These are phyloP conservation scores for Candolleomyces eurysporus DNA, from an alignment of 768 basidiomycete genomes.

Conservation along the genomic window DNA sequence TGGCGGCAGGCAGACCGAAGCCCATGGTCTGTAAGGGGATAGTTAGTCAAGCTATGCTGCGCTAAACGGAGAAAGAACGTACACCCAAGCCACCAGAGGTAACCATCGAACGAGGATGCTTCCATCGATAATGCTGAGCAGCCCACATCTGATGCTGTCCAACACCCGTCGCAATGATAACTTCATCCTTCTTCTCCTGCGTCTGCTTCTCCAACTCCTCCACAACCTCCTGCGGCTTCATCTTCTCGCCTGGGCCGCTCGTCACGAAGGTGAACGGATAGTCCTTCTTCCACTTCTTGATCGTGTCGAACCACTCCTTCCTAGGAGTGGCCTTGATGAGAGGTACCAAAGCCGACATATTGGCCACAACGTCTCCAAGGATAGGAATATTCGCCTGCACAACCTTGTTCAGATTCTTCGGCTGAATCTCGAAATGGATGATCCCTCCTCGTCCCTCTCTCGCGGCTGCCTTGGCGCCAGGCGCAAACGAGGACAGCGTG, in stretches of 20 bases:
- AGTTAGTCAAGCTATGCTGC: slow-evolving; percentile 4
- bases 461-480: slow-evolving; percentile 85
- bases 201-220: slow-evolving; percentile 86
- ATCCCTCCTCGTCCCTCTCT: slow-evolving; percentile 87
- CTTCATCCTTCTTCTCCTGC: slow-evolving; percentile 78
- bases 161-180: slow-evolving; percentile 90
- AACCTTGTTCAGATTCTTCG: slow-evolving; percentile 99
- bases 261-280: slow-evolving; percentile 90
- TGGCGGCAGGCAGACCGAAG: slow-evolving; percentile 90
- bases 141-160: slow-evolving; percentile 99
- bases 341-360: slow-evolving; percentile 80
- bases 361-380: slow-evolving; percentile 88
- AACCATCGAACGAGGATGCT: slow-evolving; percentile 79
- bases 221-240: slow-evolving; percentile 97
- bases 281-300: slow-evolving; percentile 78
- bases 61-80: slow-evolving; percentile 28
- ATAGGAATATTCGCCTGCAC: slow-evolving; percentile 92
- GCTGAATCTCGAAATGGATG: slow-evolving; percentile 98
- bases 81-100: slow-evolving; percentile 95
- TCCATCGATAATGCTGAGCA: slow-evolving; percentile 92
- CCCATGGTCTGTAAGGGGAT: slow-evolving; percentile 81
- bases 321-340: slow-evolving; percentile 65
- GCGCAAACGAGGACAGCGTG: slow-evolving; percentile 85
- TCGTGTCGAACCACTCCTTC: slow-evolving; percentile 78
- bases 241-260: slow-evolving; percentile 57